phyloP scores from a whole-genome alignment of 148 eudicot genomes.

The Mesembryanthemum crystallinum region DNA sequence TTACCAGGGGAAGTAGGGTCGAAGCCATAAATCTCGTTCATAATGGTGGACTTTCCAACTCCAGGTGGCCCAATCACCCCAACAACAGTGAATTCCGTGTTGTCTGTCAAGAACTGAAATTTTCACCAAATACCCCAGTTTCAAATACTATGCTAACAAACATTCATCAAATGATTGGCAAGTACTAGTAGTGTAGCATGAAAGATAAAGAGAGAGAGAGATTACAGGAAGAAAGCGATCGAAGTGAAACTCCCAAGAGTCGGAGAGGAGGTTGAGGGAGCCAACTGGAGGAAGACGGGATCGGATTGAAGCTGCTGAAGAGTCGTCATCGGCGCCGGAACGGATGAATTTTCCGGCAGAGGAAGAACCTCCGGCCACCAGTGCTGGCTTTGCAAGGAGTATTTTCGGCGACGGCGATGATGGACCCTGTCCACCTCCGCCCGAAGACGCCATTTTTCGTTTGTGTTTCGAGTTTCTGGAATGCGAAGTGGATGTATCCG shows the following conservation, averaged over 20 bases:
- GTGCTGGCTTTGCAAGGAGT: constrained; percentile 71
- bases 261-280: constrained; percentile 80
- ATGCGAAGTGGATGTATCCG: not conserved
- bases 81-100: constrained; percentile 88
- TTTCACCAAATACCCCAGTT: not conserved
- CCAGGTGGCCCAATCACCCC: constrained; percentile 90
- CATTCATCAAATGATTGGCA: too few species aligned
- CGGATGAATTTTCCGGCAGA: constrained; percentile 51
- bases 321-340: constrained; percentile 46
- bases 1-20: constrained; percentile 81
- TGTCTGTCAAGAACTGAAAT: constrained; percentile 82
- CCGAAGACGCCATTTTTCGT: constrained; percentile 34
- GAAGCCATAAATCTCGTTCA: constrained; percentile 87
- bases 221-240: constrained; percentile 47
- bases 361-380: constrained; percentile 30
- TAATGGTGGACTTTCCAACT: constrained; percentile 79
- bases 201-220: not conserved
- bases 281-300: constrained; percentile 75
- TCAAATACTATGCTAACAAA: too few species aligned
- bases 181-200: too few species aligned
- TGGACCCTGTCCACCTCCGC: constrained; percentile 27
- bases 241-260: constrained; percentile 74
- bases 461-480: not conserved
- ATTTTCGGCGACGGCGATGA: constrained; percentile 52
- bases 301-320: constrained; percentile 41